phyloP scores from a whole-genome alignment of 2,329 filamentous ascomycete genomes.

The Thielaviopsis populi region DNA sequence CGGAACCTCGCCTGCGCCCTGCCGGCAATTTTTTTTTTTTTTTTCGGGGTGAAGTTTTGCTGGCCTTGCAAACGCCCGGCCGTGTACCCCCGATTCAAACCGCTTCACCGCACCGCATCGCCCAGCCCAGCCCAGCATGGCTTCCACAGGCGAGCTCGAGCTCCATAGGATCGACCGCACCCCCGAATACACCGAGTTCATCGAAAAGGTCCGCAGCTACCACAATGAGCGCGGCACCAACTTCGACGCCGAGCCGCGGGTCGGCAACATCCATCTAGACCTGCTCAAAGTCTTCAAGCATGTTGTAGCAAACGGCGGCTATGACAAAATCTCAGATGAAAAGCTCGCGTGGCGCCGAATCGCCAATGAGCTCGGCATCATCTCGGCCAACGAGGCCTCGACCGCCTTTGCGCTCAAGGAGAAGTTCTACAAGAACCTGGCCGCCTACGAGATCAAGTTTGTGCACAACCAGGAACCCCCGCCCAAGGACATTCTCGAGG shows the following conservation, averaged over 20 bases:
- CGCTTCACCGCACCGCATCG: neutral
- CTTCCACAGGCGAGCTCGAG: constrained; percentile 26
- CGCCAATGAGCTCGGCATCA: constrained; percentile 60
- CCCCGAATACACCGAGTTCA: constrained; percentile 64
- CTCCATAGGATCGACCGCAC: constrained; percentile 41
- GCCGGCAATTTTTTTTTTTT: neutral
- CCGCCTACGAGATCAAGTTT: constrained; percentile 71
- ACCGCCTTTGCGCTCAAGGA: constrained; percentile 76
- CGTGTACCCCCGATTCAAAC: neutral
- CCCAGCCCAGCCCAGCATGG: constrained; percentile 22
- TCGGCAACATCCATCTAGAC: constrained; percentile 62
- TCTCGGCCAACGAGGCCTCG: constrained; percentile 61
- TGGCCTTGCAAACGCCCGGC: neutral
- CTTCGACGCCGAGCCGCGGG: constrained; percentile 68
- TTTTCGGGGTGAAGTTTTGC: neutral
- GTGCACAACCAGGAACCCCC: constrained; percentile 68
- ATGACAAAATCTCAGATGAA: constrained; percentile 69
- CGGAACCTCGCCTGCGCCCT: neutral
- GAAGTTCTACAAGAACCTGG: constrained; percentile 78
- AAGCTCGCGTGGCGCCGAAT: constrained; percentile 77
- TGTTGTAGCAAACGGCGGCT: constrained; percentile 64
- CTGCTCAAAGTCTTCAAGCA: constrained; percentile 64
- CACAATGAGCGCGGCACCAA: constrained; percentile 65
- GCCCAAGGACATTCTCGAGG: constrained; percentile 75
- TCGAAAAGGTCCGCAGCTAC: constrained; percentile 55